A percentile compares a stretch with the other conserved stretches of the same genome.
phyloP scores from a whole-genome alignment of 2,329 filamentous ascomycete species.

The Penicillium sclerotiorum region DNA sequence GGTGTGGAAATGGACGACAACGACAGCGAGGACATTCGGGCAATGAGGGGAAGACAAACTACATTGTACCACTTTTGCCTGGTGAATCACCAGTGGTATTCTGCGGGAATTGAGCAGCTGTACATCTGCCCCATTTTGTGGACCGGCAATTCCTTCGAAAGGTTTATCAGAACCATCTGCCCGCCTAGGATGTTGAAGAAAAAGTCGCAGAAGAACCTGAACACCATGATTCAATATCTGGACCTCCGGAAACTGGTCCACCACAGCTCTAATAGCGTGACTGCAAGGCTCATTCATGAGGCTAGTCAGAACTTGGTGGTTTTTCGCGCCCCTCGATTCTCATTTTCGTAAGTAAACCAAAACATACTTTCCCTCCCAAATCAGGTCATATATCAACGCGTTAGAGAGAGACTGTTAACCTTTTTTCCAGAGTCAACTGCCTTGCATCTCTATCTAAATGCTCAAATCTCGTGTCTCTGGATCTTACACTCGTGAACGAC shows the following conservation, averaged over 20 bases:
- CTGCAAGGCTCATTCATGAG: constrained; percentile 58
- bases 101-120: constrained; percentile 52
- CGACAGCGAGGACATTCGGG: not conserved
- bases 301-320: constrained; percentile 55
- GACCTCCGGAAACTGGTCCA: constrained; percentile 61
- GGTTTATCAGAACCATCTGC: constrained; percentile 59
- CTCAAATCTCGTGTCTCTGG: constrained; percentile 50
- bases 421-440: constrained; percentile 49
- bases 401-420: not conserved
- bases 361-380: not conserved
- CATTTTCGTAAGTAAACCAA: constrained; percentile 52
- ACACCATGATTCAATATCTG: constrained; percentile 55
- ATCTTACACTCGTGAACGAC: constrained; percentile 57
- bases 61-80: constrained; percentile 56
- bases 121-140: constrained; percentile 56
- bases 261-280: constrained; percentile 60
- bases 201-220: constrained; percentile 50
- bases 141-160: constrained; percentile 54
- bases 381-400: not conserved
- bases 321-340: constrained; percentile 62
- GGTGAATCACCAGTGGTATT: constrained; percentile 60
- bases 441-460: constrained; percentile 62
- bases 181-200: constrained; percentile 48
- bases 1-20: too few relatives aligned
- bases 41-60: constrained; percentile 36